A percentile compares a stretch with the other conserved stretches of the same genome.
Evolutionary conservation across 257 asterid species (phyloP).

Genomic region (Nicotiana undulata): DNA sequence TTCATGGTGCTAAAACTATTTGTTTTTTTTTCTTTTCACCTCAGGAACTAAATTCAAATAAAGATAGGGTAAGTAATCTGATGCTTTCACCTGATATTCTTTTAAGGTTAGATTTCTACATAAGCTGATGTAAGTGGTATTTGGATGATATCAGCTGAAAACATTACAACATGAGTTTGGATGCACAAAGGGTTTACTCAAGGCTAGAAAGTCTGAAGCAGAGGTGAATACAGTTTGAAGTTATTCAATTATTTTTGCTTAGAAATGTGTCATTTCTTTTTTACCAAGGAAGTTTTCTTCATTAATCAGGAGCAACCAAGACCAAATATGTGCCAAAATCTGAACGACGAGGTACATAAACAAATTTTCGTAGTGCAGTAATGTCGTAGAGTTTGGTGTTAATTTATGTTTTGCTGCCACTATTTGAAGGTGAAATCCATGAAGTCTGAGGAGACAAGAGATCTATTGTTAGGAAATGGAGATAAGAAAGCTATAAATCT

Average conservation of each 20-base stretch:
- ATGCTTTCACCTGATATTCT: background rate
- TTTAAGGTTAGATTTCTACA: background rate
- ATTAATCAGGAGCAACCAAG: slow-evolving; percentile 28
- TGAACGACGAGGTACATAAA: slow-evolving; percentile 37
- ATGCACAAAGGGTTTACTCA: slow-evolving; percentile 48
- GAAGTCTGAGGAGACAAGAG: slow-evolving; percentile 16
- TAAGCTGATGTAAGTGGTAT: background rate
- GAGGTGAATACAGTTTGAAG: slow-evolving; percentile 32
- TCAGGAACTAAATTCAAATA: slow-evolving; percentile 70
- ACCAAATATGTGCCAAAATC: slow-evolving; percentile 12
- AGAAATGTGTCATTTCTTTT: background rate
- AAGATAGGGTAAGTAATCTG: slow-evolving; percentile 50
- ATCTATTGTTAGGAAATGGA: slow-evolving; percentile 17
- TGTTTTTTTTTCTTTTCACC: slow-evolving; percentile 10
- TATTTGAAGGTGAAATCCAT: slow-evolving; percentile 21
- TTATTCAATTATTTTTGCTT: background rate
- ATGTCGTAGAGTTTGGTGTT: background rate
- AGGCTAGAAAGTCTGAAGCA: slow-evolving; percentile 30
- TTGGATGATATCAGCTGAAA: slow-evolving; percentile 39
- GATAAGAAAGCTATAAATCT: slow-evolving; percentile 23
- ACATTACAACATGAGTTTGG: slow-evolving; percentile 63
- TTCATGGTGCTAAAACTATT: slow-evolving; percentile 3
- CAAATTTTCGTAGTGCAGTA: background rate
- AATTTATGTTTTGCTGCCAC: background rate
- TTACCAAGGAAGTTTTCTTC: background rate